A percentile compares a stretch with the other conserved stretches of the same genome.
Conservation (phyloP, 73 alveolate genomes). For the Urostyla sp. region DNA sequence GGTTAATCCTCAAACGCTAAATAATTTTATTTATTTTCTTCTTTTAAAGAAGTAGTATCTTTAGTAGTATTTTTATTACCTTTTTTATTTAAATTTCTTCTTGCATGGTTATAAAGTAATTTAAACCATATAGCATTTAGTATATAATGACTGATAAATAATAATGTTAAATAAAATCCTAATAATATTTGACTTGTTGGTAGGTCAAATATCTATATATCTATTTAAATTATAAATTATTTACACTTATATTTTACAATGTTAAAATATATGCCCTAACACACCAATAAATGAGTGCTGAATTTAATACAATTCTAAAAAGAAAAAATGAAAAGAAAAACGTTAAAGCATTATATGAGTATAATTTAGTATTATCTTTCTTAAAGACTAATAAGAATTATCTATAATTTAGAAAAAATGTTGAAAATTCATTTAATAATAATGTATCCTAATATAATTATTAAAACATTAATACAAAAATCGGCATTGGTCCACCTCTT, state of each 20-base stretch:
- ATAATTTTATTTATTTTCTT: neutral
- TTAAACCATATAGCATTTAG: conserved; percentile 15
- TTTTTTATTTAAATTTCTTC: conserved; percentile 2
- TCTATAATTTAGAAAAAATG: conserved; percentile 43
- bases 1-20: conserved; percentile 7
- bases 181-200: conserved; percentile 25
- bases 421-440: conserved; percentile 29
- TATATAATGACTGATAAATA: neutral
- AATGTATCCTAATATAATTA: conserved; percentile 12
- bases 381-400: conserved; percentile 29
- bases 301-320: conserved; percentile 24
- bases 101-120: conserved; percentile 1
- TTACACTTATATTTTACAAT: conserved; percentile 10
- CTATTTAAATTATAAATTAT: neutral
- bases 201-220: neutral
- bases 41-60: too few species aligned
- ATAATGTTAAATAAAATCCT: conserved; percentile 5
- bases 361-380: neutral
- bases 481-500: conserved; percentile 40
- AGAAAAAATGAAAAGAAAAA: conserved; percentile 30
- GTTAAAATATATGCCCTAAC: neutral
- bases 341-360: conserved; percentile 13
- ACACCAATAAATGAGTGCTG: conserved; percentile 1
- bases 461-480: neutral
- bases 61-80: too few species aligned